Evolutionary conservation across 2,329 filamentous ascomycete species (phyloP).

Genomic region (Mariannaea sp.): DNA sequence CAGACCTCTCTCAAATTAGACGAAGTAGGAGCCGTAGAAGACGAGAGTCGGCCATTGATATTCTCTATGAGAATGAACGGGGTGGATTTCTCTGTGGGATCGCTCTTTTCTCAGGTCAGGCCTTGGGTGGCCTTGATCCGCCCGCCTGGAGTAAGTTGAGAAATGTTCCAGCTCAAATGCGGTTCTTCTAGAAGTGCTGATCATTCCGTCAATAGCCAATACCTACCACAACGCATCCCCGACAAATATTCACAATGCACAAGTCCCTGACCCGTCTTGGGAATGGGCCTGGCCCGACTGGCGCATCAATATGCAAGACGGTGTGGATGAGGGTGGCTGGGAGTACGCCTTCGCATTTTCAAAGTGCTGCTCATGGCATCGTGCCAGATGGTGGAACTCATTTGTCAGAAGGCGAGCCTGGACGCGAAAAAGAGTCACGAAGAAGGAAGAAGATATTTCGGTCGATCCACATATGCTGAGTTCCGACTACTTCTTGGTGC

Average conservation of each 20-base stretch:
- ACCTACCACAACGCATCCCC: slow-evolving; percentile 62
- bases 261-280: slow-evolving; percentile 94
- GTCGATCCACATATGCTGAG: slow-evolving; percentile 69
- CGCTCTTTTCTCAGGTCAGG: slow-evolving; percentile 85
- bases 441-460: slow-evolving; percentile 50
- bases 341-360: slow-evolving; percentile 91
- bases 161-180: too few relatives aligned
- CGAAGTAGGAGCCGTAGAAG: slow-evolving; percentile 41
- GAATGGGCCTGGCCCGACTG: slow-evolving; percentile 79
- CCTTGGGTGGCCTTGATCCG: slow-evolving; percentile 84
- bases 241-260: slow-evolving; percentile 78
- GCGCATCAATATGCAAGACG: slow-evolving; percentile 72
- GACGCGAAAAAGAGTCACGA: slow-evolving; percentile 78
- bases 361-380: slow-evolving; percentile 81
- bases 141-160: slow-evolving; percentile 73
- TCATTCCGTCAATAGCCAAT: slow-evolving; percentile 56
- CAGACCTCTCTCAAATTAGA: slow-evolving; percentile 42
- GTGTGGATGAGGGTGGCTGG: slow-evolving; percentile 87
- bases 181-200: slow-evolving; percentile 18
- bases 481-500: slow-evolving; percentile 79
- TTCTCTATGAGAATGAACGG: slow-evolving; percentile 94
- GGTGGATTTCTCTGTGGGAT: slow-evolving; percentile 88
- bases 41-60: slow-evolving; percentile 71
- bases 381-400: slow-evolving; percentile 89
- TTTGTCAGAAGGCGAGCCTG: slow-evolving; percentile 91